Conservation (phyloP, 192 early-diverging fungal genomes). For the Pilaira anomala region DNA sequence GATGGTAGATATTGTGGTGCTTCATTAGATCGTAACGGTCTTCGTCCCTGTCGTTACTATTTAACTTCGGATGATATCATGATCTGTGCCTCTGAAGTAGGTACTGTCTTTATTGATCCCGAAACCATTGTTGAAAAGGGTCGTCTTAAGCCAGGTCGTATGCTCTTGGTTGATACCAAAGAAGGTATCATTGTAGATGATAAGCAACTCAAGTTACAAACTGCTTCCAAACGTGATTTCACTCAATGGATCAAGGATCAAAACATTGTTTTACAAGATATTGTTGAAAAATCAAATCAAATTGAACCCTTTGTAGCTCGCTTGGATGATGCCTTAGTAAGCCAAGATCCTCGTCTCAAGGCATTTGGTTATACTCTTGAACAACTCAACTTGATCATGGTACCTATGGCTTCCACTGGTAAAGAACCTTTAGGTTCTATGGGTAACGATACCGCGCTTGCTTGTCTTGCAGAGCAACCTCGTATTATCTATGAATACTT, state of each 20-base stretch:
- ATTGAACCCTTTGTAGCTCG: constrained; percentile 25
- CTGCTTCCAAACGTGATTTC: constrained; percentile 72
- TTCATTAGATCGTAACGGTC: constrained; percentile 93
- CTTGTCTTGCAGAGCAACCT: constrained; percentile 88
- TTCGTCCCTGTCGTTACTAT: constrained; percentile 97
- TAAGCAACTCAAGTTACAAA: constrained; percentile 78
- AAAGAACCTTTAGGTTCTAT: constrained; percentile 99
- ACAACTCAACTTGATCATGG: constrained; percentile 85
- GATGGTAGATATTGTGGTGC: constrained; percentile 98
- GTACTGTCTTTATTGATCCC: constrained; percentile 81
- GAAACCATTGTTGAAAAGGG: constrained; percentile 84
- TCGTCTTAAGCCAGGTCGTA: constrained; percentile 92
- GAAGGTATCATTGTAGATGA: constrained; percentile 92
- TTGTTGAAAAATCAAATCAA: constrained; percentile 41
- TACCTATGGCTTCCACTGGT: constrained; percentile 83
- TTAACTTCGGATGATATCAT: constrained; percentile 89
- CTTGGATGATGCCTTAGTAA: constrained; percentile 60
- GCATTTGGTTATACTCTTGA: constrained; percentile 94
- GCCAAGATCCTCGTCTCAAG: constrained; percentile 73
- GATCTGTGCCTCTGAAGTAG: constrained; percentile 99
- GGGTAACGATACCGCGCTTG: constrained; percentile 96
- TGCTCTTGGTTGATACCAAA: constrained; percentile 94
- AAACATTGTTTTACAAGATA: constrained; percentile 69
- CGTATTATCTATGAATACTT: constrained; percentile 97
- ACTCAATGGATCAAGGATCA: constrained; percentile 82